phyloP scores from a whole-genome alignment of 352 stramenopile species.

The Phytopythium litorale region DNA sequence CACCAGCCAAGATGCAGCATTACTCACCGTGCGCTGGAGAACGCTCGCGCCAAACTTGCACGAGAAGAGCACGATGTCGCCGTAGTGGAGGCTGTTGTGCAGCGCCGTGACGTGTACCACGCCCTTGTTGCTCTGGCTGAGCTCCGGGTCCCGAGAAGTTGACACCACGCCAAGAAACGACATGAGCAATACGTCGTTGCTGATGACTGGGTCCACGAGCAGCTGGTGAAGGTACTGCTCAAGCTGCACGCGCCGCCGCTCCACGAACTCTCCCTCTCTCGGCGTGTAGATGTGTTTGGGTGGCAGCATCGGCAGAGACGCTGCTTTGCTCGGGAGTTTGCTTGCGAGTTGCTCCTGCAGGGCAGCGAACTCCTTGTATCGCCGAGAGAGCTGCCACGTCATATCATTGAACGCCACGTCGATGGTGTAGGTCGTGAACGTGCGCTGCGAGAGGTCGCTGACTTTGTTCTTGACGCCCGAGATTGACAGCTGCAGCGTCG shows the following conservation, averaged over 20 bases:
- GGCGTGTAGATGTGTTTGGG: conserved; percentile 69
- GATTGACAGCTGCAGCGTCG: conserved; percentile 57
- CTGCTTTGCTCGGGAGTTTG: conserved; percentile 31
- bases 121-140: conserved; percentile 53
- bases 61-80: conserved; percentile 82
- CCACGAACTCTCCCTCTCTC: conserved; percentile 58
- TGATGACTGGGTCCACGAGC: conserved; percentile 38
- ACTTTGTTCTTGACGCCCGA: conserved; percentile 68
- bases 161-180: conserved; percentile 78
- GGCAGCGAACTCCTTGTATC: conserved; percentile 65
- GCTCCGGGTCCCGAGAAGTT: conserved; percentile 52
- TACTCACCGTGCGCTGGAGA: conserved; percentile 66
- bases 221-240: conserved; percentile 62
- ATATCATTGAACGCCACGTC: conserved; percentile 68
- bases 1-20: background rate
- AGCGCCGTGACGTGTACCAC: conserved; percentile 76
- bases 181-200: conserved; percentile 62
- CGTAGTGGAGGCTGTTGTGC: conserved; percentile 59
- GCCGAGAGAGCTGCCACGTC: conserved; percentile 58
- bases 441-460: conserved; percentile 69
- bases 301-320: conserved; percentile 39
- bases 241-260: conserved; percentile 53
- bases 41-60: conserved; percentile 74
- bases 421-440: conserved; percentile 70
- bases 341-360: conserved; percentile 27